Percentiles rank a stretch among this genome's conserved stretches.
phyloP scores from a whole-genome alignment of 805 yeast species.

The Suhomyces sp. region DNA sequence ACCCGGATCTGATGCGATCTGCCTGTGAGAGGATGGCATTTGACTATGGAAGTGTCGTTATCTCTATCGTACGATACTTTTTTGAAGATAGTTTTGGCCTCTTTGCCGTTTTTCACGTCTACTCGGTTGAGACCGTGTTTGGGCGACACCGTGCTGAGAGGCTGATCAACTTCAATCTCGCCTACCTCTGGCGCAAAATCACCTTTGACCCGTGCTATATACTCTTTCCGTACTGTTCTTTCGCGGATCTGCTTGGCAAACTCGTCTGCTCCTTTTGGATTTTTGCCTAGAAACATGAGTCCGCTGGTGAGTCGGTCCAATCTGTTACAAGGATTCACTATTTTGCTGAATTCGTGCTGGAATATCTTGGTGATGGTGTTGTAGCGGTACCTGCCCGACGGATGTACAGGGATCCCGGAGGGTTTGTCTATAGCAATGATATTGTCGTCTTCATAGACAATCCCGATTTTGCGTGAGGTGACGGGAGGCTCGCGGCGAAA shows the following conservation, averaged over 20 bases:
- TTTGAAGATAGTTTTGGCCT: conserved; percentile 69
- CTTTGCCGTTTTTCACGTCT: conserved; percentile 54
- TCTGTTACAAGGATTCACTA: conserved; percentile 79
- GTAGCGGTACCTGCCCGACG: conserved; percentile 81
- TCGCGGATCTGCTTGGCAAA: conserved; percentile 71
- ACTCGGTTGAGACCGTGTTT: conserved; percentile 62
- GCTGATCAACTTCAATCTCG: conserved; percentile 58
- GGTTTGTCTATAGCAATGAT: conserved; percentile 89
- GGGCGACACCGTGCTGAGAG: conserved; percentile 70
- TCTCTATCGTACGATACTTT: conserved; percentile 61
- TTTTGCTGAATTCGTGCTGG: conserved; percentile 62
- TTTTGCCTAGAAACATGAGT: conserved; percentile 84
- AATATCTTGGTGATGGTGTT: conserved; percentile 74
- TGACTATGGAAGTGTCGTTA: conserved; percentile 64
- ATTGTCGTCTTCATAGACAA: conserved; percentile 72
- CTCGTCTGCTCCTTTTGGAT: conserved; percentile 70
- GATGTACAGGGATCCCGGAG: conserved; percentile 92
- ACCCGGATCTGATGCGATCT: conserved; percentile 95
- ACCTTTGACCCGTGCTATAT: conserved; percentile 85
- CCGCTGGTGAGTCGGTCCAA: conserved; percentile 92
- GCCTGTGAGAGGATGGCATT: conserved; percentile 86
- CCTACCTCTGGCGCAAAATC: conserved; percentile 59
- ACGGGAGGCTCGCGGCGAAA: conserved; percentile 94
- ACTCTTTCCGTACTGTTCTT: conserved; percentile 74
- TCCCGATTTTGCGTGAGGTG: conserved; percentile 52